Conservation (phyloP, 345 rosid species). For the Bruguiera parviflora region DNA sequence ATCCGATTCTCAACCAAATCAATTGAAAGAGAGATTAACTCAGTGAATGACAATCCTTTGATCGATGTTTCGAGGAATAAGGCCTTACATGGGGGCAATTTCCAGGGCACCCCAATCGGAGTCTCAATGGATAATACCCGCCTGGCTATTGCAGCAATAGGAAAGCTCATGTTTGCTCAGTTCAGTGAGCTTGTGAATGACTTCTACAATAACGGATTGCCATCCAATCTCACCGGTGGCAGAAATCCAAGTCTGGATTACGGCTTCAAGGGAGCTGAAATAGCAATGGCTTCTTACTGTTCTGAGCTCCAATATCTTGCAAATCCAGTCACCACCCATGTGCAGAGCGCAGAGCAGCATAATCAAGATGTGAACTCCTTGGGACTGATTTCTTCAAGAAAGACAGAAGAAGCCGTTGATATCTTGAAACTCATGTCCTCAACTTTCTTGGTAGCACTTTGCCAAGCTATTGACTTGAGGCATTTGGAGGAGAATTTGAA, state of each 20-base stretch:
- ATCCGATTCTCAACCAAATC: slow-evolving; percentile 25
- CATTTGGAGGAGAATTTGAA: slow-evolving; percentile 25
- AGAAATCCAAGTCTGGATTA: slow-evolving; percentile 26
- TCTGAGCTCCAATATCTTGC: slow-evolving; percentile 29
- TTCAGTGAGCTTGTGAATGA: slow-evolving; percentile 27
- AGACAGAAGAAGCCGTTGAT: slow-evolving; percentile 22
- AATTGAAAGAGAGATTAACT: slow-evolving; percentile 28
- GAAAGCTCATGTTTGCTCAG: slow-evolving; percentile 25
- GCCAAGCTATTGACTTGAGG: slow-evolving; percentile 29
- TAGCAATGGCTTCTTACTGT: slow-evolving; percentile 28
- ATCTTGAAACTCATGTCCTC: slow-evolving; percentile 29
- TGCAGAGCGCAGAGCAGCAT: slow-evolving; percentile 26
- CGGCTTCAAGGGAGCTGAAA: slow-evolving; percentile 28
- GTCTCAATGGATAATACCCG: slow-evolving; percentile 27
- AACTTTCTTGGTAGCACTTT: slow-evolving; percentile 25
- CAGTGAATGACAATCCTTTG: slow-evolving; percentile 23
- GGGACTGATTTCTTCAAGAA: slow-evolving; percentile 25
- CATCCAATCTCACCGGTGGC: slow-evolving; percentile 23
- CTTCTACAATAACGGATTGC: slow-evolving; percentile 27
- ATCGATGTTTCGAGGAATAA: slow-evolving; percentile 27
- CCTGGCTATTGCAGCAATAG: slow-evolving; percentile 19
- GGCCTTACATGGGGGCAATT: slow-evolving; percentile 24
- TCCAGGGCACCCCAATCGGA: slow-evolving; percentile 27
- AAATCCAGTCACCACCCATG: slow-evolving; percentile 26
- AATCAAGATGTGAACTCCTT: slow-evolving; percentile 26